Evolutionary conservation across 345 rosid species (phyloP).

Genomic region (Gossypium mustelinum): DNA sequence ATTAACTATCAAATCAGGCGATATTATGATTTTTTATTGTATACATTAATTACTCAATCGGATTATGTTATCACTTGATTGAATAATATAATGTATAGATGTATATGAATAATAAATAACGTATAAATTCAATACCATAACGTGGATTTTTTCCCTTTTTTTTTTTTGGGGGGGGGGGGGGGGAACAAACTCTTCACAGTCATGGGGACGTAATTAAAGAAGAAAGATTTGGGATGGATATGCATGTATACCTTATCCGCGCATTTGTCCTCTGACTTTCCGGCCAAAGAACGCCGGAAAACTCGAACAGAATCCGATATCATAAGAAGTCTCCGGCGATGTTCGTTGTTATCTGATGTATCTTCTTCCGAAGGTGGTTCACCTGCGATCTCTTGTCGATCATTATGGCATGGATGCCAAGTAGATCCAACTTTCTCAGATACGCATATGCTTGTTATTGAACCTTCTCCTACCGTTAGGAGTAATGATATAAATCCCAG

Average conservation of each 20-base stretch:
- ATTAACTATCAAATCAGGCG: no score
- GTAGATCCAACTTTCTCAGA: constrained; percentile 38
- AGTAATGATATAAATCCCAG: constrained; percentile 84
- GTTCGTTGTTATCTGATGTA: constrained; percentile 10
- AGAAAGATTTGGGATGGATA: not conserved
- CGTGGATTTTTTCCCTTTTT: no score
- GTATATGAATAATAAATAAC: no score
- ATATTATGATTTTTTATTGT: no score
- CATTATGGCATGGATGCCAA: constrained; percentile 69
- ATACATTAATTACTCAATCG: no score
- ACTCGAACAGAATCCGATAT: constrained; percentile 23
- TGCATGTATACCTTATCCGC: constrained; percentile 37
- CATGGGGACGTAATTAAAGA: not conserved
- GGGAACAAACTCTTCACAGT: not conserved
- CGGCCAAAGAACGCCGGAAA: constrained; percentile 48
- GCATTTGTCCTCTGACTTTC: constrained; percentile 44
- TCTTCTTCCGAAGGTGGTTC: not conserved
- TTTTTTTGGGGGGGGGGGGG: no score
- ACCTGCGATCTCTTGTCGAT: not conserved
- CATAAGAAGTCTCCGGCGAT: constrained; percentile 48
- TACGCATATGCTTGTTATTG: constrained; percentile 59
- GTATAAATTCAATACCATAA: no score
- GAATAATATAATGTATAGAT: no score
- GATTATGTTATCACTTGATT: no score
- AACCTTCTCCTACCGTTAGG: constrained; percentile 52